These are phyloP conservation scores for Ceratocystis smalleyi DNA, from an alignment of 2,329 filamentous ascomycete species.

Conservation along the genomic window DNA sequence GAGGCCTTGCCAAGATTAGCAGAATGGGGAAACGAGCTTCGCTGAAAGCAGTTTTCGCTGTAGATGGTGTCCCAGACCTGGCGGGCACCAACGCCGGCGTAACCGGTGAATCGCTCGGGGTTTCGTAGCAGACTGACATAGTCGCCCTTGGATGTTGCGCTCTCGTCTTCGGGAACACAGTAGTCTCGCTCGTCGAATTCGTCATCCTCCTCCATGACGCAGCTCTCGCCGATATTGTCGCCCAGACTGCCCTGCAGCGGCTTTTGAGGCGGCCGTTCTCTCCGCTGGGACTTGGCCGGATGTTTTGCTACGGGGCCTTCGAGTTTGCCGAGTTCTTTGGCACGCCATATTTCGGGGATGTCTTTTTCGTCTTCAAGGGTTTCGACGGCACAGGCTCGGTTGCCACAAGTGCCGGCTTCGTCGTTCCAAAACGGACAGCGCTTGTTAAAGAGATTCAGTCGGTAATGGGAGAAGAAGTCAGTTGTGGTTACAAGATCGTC, in stretches of 20 bases:
- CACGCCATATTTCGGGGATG: conserved; percentile 79
- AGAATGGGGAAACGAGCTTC: conserved; percentile 45
- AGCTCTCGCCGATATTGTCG: conserved; percentile 80
- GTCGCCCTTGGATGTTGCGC: conserved; percentile 71
- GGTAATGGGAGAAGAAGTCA: conserved; percentile 97
- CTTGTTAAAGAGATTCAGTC: conserved; percentile 86
- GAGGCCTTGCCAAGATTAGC: conserved; percentile 35
- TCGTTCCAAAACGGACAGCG: conserved; percentile 94
- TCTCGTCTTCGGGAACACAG: conserved; percentile 90
- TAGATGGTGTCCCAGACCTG: conserved; percentile 97
- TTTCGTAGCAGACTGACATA: conserved; percentile 28
- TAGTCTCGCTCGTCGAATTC: conserved; percentile 96
- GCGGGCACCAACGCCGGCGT: conserved; percentile 65
- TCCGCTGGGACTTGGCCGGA: conserved; percentile 59
- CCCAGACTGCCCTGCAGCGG: conserved; percentile 74
- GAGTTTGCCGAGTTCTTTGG: conserved; percentile 79
- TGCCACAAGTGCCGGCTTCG: conserved; percentile 84
- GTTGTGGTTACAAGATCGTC: conserved; percentile 70
- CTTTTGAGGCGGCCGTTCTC: conserved; percentile 46
- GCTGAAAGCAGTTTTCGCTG: conserved; percentile 86
- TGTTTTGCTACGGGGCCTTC: conserved; percentile 84
- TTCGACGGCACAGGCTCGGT: conserved; percentile 89
- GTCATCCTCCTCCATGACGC: conserved; percentile 92
- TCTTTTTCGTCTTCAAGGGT: conserved; percentile 92
- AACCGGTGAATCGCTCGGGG: conserved; percentile 63